These are phyloP conservation scores for Eucalyptus caleyi DNA, from an alignment of 345 rosid genomes.

Conservation along the genomic window DNA sequence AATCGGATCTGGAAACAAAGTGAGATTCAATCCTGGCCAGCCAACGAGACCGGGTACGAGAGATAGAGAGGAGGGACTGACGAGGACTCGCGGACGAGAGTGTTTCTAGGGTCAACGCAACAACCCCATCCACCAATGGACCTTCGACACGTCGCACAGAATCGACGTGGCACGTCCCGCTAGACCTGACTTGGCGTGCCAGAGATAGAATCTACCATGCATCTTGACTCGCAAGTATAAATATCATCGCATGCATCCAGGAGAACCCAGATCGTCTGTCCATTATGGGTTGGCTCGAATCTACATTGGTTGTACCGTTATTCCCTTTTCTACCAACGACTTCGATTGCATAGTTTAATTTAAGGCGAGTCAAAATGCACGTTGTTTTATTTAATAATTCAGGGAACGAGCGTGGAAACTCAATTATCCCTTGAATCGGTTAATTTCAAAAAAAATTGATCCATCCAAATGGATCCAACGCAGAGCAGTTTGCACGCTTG, in stretches of 20 bases:
- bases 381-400: background rate
- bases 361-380: background rate
- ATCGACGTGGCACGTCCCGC: background rate
- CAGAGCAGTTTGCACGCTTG: background rate
- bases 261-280: background rate
- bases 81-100: background rate
- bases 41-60: background rate
- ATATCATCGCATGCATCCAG: background rate
- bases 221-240: background rate
- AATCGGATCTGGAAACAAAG: background rate
- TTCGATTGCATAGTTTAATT: background rate
- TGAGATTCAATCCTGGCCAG: background rate
- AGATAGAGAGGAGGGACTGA: background rate
- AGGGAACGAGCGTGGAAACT: background rate
- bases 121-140: background rate
- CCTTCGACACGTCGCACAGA: background rate
- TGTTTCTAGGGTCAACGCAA: background rate
- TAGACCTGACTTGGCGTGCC: background rate
- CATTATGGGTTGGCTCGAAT: background rate
- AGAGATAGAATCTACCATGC: background rate
- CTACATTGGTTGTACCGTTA: background rate
- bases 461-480: background rate
- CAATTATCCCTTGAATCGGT: background rate
- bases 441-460: too few relatives aligned
- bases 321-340: background rate